Base-by-base conservation (phyloP, 2,329 filamentous ascomycete genomes). In the Ustulina deusta region DNA sequence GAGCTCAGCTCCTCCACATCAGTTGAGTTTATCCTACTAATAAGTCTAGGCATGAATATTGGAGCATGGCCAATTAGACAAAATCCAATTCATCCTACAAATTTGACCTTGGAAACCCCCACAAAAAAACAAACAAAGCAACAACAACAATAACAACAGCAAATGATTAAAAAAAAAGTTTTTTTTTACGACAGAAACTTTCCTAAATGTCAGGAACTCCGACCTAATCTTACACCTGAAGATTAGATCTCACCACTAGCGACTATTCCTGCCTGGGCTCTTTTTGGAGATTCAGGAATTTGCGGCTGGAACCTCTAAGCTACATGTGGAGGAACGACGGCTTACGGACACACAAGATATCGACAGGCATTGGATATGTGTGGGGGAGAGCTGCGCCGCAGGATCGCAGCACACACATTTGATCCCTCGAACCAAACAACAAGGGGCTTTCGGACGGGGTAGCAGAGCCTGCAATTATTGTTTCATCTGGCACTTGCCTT, bases 351-450 rank as follows among this genome's bases (percentile, higher is more conserved):
- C 32, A 20, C 29, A 36, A 59, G 10, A 52, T 59, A 25, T 20
- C 48, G 38, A 46, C 60, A 63, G 54, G 36, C 46, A 59, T 15
- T 6, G 29, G 42, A 6, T 27, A 32, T 58, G 48, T 38, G 60
- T 29, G 61, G 48, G 44, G 51, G 29, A 29, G 55, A 51, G 32
- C 27, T 68, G 62, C 46, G 62, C 57, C 61, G 46, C 66, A 61
- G 38, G 6, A 13, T 29, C 11, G 51, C 61, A 48, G 52, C 36
- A 34, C 52, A 34, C 52, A 40, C 34, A 36, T 36, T 63, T 38
- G 20, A 20, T 38, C 17, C 22, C 40, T 48, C 6, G 15, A 27
- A 48, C 27, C 27, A 49, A 56, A 61, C 20, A 57, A 40, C 25
- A 49, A 7, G 20, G 46, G 42, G 20, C 11, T 27, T 56, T 55